Evolutionary conservation across 495 filamentous ascomycete genomes (phyloP).

Genomic region (Aspergillus sclerotioniger): DNA sequence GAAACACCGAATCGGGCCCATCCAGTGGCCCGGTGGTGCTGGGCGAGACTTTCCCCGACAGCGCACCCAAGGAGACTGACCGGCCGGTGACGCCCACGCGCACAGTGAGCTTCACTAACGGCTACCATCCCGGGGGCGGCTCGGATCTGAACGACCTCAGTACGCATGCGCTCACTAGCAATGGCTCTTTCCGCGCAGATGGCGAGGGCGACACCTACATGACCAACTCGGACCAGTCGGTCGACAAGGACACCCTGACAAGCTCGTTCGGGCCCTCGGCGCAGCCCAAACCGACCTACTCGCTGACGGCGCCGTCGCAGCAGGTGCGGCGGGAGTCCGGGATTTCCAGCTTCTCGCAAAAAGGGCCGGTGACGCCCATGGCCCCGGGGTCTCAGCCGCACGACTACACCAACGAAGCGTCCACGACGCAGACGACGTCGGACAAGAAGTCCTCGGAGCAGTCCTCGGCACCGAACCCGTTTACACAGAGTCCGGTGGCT

Average conservation of each 20-base stretch:
- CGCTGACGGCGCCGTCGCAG: conserved; percentile 51
- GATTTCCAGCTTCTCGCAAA: conserved; percentile 60
- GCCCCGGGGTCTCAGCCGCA: conserved; percentile 71
- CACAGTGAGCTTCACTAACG: conserved; percentile 52
- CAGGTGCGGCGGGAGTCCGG: conserved; percentile 51
- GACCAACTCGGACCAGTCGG: conserved; percentile 46
- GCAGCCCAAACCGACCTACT: conserved; percentile 48
- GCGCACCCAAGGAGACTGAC: conserved; percentile 28
- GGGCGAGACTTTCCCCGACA: conserved; percentile 54
- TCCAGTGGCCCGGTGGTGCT: conserved; percentile 60
- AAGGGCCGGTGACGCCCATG: conserved; percentile 70
- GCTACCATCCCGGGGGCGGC: conserved; percentile 43
- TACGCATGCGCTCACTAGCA: conserved; percentile 52
- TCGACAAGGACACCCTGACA: conserved; percentile 39
- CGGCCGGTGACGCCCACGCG: conserved; percentile 53
- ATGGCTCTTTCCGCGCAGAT: conserved; percentile 62
- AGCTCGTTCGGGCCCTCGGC: conserved; percentile 55
- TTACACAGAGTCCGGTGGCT: conserved; percentile 56
- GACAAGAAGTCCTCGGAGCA: conserved; percentile 65
- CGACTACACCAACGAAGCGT: conserved; percentile 80
- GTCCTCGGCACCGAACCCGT: conserved; percentile 46
- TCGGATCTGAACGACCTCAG: conserved; percentile 46
- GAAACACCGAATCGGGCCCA: conserved; percentile 39
- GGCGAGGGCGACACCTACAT: conserved; percentile 57
- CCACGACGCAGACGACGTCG: conserved; percentile 76